Evolutionary conservation across 192 early-diverging fungal species (phyloP).

Genomic region (Coemansia sp.): DNA sequence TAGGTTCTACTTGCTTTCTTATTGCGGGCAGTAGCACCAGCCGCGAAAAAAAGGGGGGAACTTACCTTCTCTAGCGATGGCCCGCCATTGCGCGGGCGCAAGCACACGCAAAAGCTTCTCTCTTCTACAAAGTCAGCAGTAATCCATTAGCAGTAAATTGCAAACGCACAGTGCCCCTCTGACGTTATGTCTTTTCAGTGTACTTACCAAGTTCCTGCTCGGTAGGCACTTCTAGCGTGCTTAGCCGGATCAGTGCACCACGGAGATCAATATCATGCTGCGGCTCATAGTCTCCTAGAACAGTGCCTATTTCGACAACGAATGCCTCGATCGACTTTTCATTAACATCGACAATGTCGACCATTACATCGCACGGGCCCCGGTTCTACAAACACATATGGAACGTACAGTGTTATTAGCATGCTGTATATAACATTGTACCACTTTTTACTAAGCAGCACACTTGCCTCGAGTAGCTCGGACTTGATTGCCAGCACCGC

Average conservation of each 20-base stretch:
- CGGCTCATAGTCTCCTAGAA: slow-evolving; percentile 25
- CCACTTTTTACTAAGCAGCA: background rate
- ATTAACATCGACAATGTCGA: slow-evolving; percentile 36
- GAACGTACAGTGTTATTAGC: background rate
- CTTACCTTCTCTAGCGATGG: slow-evolving; percentile 43
- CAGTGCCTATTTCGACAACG: slow-evolving; percentile 35
- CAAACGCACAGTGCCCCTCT: background rate
- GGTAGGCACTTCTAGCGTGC: slow-evolving; percentile 31
- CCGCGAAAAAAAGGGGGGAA: background rate
- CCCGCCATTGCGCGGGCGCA: slow-evolving; percentile 28
- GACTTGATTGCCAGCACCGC: slow-evolving; percentile 47
- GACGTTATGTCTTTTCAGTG: background rate
- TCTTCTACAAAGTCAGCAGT: slow-evolving; percentile 16
- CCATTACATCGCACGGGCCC: slow-evolving; percentile 30
- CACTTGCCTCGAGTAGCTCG: slow-evolving; percentile 46
- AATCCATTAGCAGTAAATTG: background rate
- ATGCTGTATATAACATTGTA: background rate
- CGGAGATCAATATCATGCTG: slow-evolving; percentile 41
- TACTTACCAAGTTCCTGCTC: slow-evolving; percentile 26
- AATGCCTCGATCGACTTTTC: slow-evolving; percentile 35
- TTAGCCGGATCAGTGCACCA: slow-evolving; percentile 39
- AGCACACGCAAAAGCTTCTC: slow-evolving; percentile 36
- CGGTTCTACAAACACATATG: slow-evolving; percentile 20
- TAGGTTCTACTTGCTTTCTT: background rate
- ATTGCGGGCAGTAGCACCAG: background rate